Conservation (phyloP, 306 rosid species). For the Chamaecrista fasciculata region DNA sequence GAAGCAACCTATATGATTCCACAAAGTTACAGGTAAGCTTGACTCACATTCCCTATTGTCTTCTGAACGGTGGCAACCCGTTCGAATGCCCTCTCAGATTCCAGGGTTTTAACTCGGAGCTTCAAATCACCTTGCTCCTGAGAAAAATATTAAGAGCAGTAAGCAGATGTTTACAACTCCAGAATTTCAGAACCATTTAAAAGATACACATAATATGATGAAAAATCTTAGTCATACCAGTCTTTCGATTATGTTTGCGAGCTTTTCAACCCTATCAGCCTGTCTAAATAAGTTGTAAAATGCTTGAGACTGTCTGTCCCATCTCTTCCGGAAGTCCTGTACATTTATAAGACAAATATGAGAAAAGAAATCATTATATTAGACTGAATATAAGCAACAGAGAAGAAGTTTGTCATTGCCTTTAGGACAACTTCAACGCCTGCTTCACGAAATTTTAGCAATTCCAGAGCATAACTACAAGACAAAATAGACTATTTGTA, state of each 20-base stretch:
- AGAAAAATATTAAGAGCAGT: constrained; percentile 21
- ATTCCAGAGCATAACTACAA: constrained; percentile 92
- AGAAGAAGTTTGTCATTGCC: constrained; percentile 42
- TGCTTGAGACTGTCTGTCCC: constrained; percentile 89
- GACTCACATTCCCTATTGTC: constrained; percentile 90
- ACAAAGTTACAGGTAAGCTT: constrained; percentile 26
- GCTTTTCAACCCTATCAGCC: constrained; percentile 95
- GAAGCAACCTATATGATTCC: constrained; percentile 5
- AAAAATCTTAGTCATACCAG: constrained; percentile 45
- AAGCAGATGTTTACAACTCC: constrained; percentile 19
- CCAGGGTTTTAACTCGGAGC: constrained; percentile 93
- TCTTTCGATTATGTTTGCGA: constrained; percentile 78
- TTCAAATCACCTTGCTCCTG: constrained; percentile 99
- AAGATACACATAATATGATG: constrained; percentile 19
- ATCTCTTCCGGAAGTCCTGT: constrained; percentile 82
- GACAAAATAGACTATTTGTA: constrained; percentile 32
- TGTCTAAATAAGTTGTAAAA: constrained; percentile 94
- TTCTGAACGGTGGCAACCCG: constrained; percentile 92
- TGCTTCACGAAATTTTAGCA: constrained; percentile 89
- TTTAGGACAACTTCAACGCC: constrained; percentile 91
- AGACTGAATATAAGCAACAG: constrained; percentile 19
- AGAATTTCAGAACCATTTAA: constrained; percentile 24
- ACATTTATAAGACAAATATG: constrained; percentile 36
- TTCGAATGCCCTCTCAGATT: constrained; percentile 97
- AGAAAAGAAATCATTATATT: constrained; percentile 29